Evolutionary conservation across 352 stramenopile species (phyloP).

Genomic region (Phytophthora constricta): DNA sequence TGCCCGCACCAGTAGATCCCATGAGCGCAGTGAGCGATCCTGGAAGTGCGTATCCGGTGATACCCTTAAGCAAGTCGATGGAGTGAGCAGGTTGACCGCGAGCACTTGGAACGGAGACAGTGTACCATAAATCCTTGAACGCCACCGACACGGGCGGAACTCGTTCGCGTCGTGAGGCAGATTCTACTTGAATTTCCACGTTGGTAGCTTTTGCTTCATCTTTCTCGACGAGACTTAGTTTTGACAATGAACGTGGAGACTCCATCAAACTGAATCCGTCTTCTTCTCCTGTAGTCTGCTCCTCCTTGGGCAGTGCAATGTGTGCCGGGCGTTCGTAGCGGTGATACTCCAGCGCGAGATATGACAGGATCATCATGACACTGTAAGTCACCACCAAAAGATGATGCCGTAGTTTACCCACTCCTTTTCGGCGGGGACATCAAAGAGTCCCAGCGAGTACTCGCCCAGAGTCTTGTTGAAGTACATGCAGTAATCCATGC

Average conservation of each 20-base stretch:
- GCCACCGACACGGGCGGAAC: conserved; percentile 17
- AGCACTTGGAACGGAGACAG: conserved; percentile 18
- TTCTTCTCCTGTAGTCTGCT: not conserved
- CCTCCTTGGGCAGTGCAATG: conserved; percentile 2
- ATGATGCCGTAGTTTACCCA: conserved; percentile 36
- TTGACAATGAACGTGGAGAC: not conserved
- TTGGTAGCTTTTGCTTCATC: too few species aligned
- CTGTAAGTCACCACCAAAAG: conserved; percentile 28
- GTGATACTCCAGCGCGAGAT: conserved; percentile 17
- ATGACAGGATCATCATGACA: conserved; percentile 22
- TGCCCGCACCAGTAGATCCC: conserved; percentile 83
- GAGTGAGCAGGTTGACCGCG: conserved; percentile 12
- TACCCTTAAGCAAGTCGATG: conserved; percentile 64
- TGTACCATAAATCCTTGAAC: conserved; percentile 34
- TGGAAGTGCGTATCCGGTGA: conserved; percentile 58
- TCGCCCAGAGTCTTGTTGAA: conserved; percentile 33
- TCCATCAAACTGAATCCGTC: not conserved
- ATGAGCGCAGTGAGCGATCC: conserved; percentile 77
- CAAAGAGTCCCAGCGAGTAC: conserved; percentile 31
- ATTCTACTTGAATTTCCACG: too few species aligned
- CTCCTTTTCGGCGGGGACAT: conserved; percentile 24
- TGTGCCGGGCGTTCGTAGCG: conserved; percentile 23
- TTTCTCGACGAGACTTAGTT: not conserved
- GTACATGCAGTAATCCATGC: conserved; percentile 32
- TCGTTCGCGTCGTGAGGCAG: too few species aligned